Base-by-base conservation (phyloP, 305 asterid species). In the Rubia peregrina region DNA sequence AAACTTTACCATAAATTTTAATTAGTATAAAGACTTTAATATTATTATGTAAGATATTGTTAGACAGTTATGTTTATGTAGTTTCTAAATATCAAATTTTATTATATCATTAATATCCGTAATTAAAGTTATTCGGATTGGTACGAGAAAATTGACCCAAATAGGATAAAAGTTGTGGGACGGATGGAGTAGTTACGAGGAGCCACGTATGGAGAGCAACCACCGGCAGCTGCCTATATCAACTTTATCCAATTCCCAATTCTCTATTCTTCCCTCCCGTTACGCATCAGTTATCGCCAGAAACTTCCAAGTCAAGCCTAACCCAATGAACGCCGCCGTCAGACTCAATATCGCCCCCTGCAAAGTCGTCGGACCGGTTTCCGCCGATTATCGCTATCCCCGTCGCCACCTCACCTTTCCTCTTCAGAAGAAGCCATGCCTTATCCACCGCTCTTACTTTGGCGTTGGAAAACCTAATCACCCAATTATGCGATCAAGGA, bases 201-300 rank as follows among this genome's bases (percentile, higher is more conserved):
- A 53, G 59, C 59, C 59, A 53, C 59, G 59, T 17, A 51, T 8
- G 21, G 22, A 51, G 22, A 16, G 6, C 9, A 53, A 6, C 59
- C 19, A 53, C 59, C 59, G 24, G 24, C 59, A 53, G 59, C 59
- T 22, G 38, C 30, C 63, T 57, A 57, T 57, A 57, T 57, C 63
- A 38, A 53, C 59, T 53, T 57, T 57, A 57, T 57, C 63, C 63
- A 22, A 4, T 9, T 21, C 6, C 14, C 62, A 0, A 56, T 57
- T 10, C 62, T 21, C 36, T 4, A 5, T 9, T n/a, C 4, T 9
- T 6, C 33, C 19, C 61, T 21, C 2, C 6, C 21, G 0, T n/a
- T 55, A 7, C 53, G 53, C 11, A 13, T 4, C 2, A 46, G 11
- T 3, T 16, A 17, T 19, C 6, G 0, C 26, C 13, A 56, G 26